Evolutionary conservation across 1,139 yeast species (phyloP).

Genomic region (Geotrichum candidum): DNA sequence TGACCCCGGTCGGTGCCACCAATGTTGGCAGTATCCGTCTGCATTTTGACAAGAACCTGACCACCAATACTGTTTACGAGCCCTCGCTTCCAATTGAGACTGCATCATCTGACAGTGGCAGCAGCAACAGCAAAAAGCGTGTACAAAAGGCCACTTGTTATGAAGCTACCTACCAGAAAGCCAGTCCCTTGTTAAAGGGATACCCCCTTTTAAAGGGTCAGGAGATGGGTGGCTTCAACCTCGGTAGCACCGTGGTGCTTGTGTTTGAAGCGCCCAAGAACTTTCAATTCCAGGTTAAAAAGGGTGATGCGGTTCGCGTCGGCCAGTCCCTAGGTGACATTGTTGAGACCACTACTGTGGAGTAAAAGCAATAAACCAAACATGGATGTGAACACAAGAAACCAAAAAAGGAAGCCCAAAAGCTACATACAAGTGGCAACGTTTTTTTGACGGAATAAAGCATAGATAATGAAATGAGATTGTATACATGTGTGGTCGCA

Average conservation of each 20-base stretch:
- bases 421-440: no score
- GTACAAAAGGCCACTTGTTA: constrained; percentile 75
- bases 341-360: background rate
- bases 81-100: constrained; percentile 27
- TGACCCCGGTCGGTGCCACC: constrained; percentile 99
- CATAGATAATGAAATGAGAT: no score
- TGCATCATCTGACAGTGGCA: constrained; percentile 10
- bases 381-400: no score
- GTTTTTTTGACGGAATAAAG: no score
- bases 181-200: constrained; percentile 77
- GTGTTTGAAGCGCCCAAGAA: constrained; percentile 89
- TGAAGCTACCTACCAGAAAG: constrained; percentile 86
- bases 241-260: constrained; percentile 92
- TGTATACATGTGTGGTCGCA: no score
- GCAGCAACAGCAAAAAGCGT: constrained; percentile 22
- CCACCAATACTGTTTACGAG: constrained; percentile 71
- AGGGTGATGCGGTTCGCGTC: constrained; percentile 74
- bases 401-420: no score
- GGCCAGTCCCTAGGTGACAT: constrained; percentile 72
- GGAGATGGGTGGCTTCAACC: constrained; percentile 94
- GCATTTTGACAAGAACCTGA: constrained; percentile 85
- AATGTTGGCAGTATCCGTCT: constrained; percentile 93
- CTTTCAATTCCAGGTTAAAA: constrained; percentile 62
- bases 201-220: constrained; percentile 85
- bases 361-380: background rate